These are phyloP conservation scores for Yamadazyma nakazawae DNA, from an alignment of 805 yeast genomes.

Conservation along the genomic window DNA sequence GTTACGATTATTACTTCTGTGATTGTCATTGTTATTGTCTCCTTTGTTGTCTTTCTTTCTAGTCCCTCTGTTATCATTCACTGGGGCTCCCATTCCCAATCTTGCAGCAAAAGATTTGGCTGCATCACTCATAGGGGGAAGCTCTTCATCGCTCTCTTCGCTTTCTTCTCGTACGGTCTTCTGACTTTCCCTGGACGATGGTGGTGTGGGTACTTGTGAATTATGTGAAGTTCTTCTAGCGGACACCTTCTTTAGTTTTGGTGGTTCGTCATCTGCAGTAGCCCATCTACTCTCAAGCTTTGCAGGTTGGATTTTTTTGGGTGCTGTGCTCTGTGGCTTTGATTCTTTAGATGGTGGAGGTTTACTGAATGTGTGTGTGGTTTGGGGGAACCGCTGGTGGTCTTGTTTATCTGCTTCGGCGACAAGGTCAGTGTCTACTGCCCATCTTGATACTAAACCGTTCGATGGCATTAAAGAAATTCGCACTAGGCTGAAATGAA, in stretches of 20 bases:
- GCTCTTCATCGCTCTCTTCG: slow-evolving; percentile 2
- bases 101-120: slow-evolving; percentile 32
- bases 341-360: neutral
- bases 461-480: neutral
- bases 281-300: slow-evolving; percentile 36
- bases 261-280: slow-evolving; percentile 4
- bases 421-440: slow-evolving; percentile 21
- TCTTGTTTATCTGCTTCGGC: slow-evolving; percentile 2
- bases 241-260: neutral
- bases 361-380: neutral
- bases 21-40: neutral
- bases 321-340: neutral
- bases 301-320: neutral
- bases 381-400: neutral
- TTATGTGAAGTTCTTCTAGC: neutral
- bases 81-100: slow-evolving; percentile 12
- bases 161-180: neutral
- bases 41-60: neutral
- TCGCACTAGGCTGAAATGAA: neutral
- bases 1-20: too few species aligned
- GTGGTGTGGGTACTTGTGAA: slow-evolving; percentile 1
- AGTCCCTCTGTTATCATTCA: too few species aligned
- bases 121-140: slow-evolving; percentile 29
- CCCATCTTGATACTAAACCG: slow-evolving; percentile 32
- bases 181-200: slow-evolving; percentile 1